phyloP scores from a whole-genome alignment of 2,329 filamentous ascomycete species.

The Colletotrichum sp. region DNA sequence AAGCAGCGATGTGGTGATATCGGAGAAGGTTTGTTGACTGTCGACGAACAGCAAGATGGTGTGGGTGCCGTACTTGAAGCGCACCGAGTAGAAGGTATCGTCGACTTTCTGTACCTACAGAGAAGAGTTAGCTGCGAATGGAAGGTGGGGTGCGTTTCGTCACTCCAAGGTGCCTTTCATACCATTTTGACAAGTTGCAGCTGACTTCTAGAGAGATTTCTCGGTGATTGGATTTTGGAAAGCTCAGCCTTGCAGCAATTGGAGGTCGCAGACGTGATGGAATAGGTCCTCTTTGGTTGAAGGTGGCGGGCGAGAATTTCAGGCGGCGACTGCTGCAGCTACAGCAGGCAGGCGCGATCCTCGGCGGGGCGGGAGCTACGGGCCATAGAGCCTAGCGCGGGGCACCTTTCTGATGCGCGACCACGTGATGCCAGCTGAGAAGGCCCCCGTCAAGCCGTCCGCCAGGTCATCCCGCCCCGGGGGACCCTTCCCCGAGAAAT shows the following conservation, averaged over 20 bases:
- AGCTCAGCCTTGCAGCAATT: no score
- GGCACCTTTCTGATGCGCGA: conserved; percentile 24
- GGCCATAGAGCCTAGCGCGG: background rate
- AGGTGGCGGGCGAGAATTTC: background rate
- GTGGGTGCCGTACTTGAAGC: conserved; percentile 75
- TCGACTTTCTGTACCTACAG: conserved; percentile 29
- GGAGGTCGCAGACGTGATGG: background rate
- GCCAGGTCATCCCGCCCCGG: background rate
- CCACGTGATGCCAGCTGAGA: conserved; percentile 28
- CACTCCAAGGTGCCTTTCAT: background rate
- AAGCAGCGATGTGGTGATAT: conserved; percentile 64
- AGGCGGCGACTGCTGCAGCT: background rate
- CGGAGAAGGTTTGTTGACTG: conserved; percentile 59
- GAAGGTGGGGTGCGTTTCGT: background rate
- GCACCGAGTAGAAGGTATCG: conserved; percentile 66
- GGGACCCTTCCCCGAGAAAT: background rate
- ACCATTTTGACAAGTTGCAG: background rate
- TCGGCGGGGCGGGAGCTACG: background rate
- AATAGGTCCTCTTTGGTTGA: background rate
- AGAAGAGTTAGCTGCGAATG: background rate
- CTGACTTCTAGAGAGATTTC: background rate
- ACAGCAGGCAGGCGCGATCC: background rate
- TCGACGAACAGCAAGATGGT: conserved; percentile 74
- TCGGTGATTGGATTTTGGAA: background rate
- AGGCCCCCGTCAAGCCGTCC: background rate